A percentile compares a stretch with the other conserved stretches of the same genome.
phyloP scores from a whole-genome alignment of 208 protist genomes.

The Leishmania martiniquensis region DNA sequence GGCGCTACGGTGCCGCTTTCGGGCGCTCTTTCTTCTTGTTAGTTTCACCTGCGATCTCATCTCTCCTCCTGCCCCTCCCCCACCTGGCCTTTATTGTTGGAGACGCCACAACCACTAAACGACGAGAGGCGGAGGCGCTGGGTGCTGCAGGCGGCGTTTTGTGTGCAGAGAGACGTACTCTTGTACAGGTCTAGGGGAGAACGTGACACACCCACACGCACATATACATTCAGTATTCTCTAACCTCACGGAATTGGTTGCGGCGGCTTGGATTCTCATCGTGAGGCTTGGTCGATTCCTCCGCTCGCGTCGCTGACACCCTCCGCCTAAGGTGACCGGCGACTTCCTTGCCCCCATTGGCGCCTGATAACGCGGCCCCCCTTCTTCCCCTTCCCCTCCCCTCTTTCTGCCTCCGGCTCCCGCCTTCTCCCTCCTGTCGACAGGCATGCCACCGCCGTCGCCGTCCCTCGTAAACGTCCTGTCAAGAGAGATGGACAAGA shows the following conservation, averaged over 20 bases:
- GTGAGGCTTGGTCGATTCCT: not conserved
- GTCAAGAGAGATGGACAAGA: conserved; percentile 10
- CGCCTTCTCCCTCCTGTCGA: not conserved
- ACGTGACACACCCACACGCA: not conserved
- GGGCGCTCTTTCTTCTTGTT: not conserved
- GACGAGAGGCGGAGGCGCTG: not conserved
- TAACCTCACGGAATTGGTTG: not conserved
- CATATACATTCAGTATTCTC: no score
- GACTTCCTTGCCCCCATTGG: not conserved
- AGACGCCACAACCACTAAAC: no score
- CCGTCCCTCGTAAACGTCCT: not conserved
- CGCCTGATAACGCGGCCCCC: not conserved
- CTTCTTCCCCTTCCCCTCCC: not conserved
- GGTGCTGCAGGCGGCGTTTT: not conserved
- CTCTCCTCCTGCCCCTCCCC: not conserved
- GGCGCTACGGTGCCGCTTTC: not conserved
- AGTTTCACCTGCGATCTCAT: not conserved
- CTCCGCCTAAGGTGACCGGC: not conserved
- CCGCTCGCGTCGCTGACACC: not conserved
- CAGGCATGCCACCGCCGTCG: not conserved
- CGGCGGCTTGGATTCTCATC: not conserved
- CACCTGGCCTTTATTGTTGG: no score
- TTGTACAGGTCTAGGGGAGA: not conserved
- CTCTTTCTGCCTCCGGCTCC: not conserved
- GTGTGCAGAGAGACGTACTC: not conserved